These are phyloP conservation scores for Dionaea muscipula DNA, from an alignment of 179 eudicot species.

Conservation along the genomic window DNA sequence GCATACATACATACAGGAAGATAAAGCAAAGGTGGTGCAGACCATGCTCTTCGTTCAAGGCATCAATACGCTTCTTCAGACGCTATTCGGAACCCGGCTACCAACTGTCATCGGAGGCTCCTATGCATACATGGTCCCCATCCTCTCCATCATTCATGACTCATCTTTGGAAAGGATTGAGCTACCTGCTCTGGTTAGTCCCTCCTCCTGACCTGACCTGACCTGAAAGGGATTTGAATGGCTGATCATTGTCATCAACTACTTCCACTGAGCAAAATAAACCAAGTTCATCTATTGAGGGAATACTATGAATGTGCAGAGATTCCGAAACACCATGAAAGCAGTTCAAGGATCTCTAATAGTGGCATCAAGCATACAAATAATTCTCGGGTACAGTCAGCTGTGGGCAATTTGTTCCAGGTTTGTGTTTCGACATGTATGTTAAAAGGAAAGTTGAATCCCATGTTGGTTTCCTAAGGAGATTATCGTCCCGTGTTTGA, in stretches of 20 bases:
- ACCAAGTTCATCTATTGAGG: neutral
- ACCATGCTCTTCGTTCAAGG: constrained; percentile 89
- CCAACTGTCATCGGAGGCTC: constrained; percentile 91
- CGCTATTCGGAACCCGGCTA: constrained; percentile 79
- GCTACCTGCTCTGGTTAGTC: constrained; percentile 51
- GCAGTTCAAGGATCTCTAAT: constrained; percentile 93
- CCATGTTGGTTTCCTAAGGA: neutral
- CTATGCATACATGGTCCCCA: constrained; percentile 89
- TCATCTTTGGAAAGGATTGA: constrained; percentile 40
- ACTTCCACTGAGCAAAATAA: too few species aligned
- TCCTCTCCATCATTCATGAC: constrained; percentile 83
- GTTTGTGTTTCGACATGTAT: constrained; percentile 17
- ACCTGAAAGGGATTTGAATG: too few species aligned
- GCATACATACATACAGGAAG: constrained; percentile 35
- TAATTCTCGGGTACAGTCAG: constrained; percentile 88
- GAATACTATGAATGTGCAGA: constrained; percentile 28
- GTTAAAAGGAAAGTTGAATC: neutral
- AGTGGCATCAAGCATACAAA: constrained; percentile 91
- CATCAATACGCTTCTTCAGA: constrained; percentile 69
- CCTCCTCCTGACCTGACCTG: neutral
- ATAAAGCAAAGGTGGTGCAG: constrained; percentile 91
- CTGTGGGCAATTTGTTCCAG: constrained; percentile 96
- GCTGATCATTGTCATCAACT: too few species aligned
- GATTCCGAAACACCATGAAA: constrained; percentile 73
- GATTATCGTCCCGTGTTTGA: neutral